Conservation (phyloP, 768 basidiomycete species). For the Grammothele lineata region DNA sequence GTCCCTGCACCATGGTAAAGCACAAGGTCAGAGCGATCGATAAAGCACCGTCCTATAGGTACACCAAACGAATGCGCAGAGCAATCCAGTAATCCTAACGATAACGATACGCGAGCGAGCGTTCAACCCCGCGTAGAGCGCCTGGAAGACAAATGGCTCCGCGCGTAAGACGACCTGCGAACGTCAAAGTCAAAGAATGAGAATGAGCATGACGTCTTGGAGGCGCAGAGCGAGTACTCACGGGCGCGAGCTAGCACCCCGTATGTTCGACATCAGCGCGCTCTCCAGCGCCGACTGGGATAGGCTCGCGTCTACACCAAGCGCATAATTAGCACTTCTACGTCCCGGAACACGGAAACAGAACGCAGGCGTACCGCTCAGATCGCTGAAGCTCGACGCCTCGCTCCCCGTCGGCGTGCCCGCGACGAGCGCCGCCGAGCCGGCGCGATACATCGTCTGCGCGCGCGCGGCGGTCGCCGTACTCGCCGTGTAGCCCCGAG, state of each 20-base stretch:
- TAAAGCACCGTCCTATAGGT: no score
- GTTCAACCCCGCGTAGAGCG: constrained; percentile 9
- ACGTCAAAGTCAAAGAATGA: no score
- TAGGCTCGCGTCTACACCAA: constrained; percentile 56
- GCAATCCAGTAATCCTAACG: no score
- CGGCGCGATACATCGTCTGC: constrained; percentile 4
- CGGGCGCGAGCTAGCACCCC: constrained; percentile 63
- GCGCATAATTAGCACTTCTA: background rate
- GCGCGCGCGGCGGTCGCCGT: constrained; percentile 32
- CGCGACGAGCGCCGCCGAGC: constrained; percentile 45
- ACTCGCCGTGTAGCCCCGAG: no score
- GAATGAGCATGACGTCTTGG: background rate
- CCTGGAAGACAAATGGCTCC: constrained; percentile 15
- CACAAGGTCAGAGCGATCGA: no score
- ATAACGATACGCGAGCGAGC: no score
- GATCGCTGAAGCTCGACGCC: constrained; percentile 80
- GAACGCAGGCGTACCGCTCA: constrained; percentile 58
- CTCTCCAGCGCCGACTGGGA: constrained; percentile 80
- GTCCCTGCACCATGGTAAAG: no score
- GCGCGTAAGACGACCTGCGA: constrained; percentile 22
- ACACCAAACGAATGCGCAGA: no score
- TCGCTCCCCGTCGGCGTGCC: constrained; percentile 66
- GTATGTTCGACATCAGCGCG: constrained; percentile 72
- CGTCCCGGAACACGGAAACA: background rate
- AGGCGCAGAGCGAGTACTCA: constrained; percentile 36